phyloP scores from a whole-genome alignment of 805 yeast species.

The Ogataea paradorogensis region DNA sequence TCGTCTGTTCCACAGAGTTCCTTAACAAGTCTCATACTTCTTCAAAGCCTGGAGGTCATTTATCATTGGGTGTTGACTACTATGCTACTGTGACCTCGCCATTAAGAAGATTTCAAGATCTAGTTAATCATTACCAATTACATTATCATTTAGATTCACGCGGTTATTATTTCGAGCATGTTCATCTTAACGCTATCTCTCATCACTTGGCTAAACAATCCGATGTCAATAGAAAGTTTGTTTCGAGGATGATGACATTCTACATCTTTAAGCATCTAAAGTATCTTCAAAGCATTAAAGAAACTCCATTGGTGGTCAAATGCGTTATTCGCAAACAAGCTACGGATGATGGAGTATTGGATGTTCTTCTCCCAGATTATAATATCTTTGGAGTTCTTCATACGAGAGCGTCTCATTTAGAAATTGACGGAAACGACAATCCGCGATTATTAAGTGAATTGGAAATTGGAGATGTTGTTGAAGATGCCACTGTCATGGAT shows the following conservation, averaged over 20 bases:
- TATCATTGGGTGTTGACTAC: conserved; percentile 55
- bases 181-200: conserved; percentile 36
- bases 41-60: conserved; percentile 47
- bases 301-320: conserved; percentile 33
- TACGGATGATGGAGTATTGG: conserved; percentile 34
- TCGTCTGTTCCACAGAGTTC: conserved; percentile 42
- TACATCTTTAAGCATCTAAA: conserved; percentile 31
- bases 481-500: conserved; percentile 38
- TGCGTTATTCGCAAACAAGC: conserved; percentile 44
- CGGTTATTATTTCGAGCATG: conserved; percentile 31
- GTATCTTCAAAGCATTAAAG: conserved; percentile 20
- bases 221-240: conserved; percentile 33
- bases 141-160: conserved; percentile 40
- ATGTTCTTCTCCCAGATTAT: conserved; percentile 30
- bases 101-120: conserved; percentile 75
- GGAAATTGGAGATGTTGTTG: conserved; percentile 43
- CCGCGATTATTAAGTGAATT: conserved; percentile 28
- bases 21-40: conserved; percentile 53
- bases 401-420: conserved; percentile 29
- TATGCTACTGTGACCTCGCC: conserved; percentile 89
- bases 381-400: conserved; percentile 31
- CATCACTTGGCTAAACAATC: conserved; percentile 46
- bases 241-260: conserved; percentile 26
- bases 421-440: conserved; percentile 20
- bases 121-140: conserved; percentile 76